A percentile compares a stretch with the other conserved stretches of the same genome.
phyloP scores from a whole-genome alignment of 1,284 basidiomycete species.

The Puccinia horiana region DNA sequence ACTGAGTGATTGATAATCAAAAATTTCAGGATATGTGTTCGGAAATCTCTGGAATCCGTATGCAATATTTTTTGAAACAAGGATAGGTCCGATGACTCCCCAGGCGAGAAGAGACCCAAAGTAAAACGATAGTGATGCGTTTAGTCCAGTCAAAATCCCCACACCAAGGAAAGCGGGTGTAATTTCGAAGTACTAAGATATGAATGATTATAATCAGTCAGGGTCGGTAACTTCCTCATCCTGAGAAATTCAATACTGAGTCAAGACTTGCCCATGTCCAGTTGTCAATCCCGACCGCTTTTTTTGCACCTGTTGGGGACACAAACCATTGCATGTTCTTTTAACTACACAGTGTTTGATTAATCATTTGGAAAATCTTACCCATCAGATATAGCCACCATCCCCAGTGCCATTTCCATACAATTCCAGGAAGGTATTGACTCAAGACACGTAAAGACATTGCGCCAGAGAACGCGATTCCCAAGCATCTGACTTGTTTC shows the following conservation, averaged over 20 bases:
- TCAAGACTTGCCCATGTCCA: constrained; percentile 38
- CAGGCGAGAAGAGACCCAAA: constrained; percentile 67
- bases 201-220: constrained; percentile 15
- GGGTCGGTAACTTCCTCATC: not conserved
- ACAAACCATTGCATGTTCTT: not conserved
- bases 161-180: constrained; percentile 71
- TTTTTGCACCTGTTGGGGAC: constrained; percentile 29
- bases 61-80: constrained; percentile 64
- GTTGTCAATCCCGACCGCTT: constrained; percentile 39
- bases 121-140: constrained; percentile 69
- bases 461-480: constrained; percentile 63
- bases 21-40: constrained; percentile 62
- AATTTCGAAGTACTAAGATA: constrained; percentile 58
- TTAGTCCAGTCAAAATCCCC: constrained; percentile 69
- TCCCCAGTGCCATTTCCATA: constrained; percentile 71
- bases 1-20: constrained; percentile 60
- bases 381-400: constrained; percentile 69
- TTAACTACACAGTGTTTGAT: not conserved
- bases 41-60: constrained; percentile 55
- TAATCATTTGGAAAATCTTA: constrained; percentile 60
- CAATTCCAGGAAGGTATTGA: constrained; percentile 67
- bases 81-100: constrained; percentile 68
- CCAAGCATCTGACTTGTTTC: constrained; percentile 66
- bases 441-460: constrained; percentile 66
- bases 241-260: not conserved